phyloP scores from a whole-genome alignment of 2,329 filamentous ascomycete genomes.

The Fonsecaea nubica region DNA sequence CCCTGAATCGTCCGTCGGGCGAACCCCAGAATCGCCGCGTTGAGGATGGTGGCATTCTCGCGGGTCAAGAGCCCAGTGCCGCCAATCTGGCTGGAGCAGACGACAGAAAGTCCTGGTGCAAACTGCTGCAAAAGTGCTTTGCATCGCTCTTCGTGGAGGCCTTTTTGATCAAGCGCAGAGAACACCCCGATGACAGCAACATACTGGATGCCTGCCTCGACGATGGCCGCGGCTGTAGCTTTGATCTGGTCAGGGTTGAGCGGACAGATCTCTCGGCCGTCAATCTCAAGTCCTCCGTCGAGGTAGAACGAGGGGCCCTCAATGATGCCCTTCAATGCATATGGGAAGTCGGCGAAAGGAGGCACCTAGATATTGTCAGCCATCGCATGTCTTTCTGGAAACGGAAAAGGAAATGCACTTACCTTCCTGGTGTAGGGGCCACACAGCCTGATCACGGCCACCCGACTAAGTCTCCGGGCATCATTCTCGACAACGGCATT shows the following conservation, averaged over 20 bases:
- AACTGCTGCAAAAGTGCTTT: constrained; percentile 48
- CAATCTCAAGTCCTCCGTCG: constrained; percentile 58
- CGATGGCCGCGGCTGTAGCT: constrained; percentile 45
- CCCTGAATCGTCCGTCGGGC: constrained; percentile 63
- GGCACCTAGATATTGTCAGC: constrained; percentile 44
- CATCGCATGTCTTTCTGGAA: background rate
- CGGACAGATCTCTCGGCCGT: constrained; percentile 54
- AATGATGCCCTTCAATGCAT: constrained; percentile 50
- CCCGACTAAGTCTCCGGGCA: constrained; percentile 51
- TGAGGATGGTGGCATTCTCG: constrained; percentile 70
- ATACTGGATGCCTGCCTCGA: constrained; percentile 46
- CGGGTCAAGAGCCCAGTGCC: constrained; percentile 60
- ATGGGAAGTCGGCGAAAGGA: constrained; percentile 57
- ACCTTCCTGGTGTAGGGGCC: constrained; percentile 53
- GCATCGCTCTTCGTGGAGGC: constrained; percentile 51
- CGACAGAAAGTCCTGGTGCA: constrained; percentile 47
- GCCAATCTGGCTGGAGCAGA: constrained; percentile 55
- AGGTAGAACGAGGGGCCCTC: constrained; percentile 53
- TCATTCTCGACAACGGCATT: constrained; percentile 59
- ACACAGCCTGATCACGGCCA: constrained; percentile 57
- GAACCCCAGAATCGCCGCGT: constrained; percentile 66
- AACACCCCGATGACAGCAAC: constrained; percentile 57
- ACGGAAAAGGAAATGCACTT: constrained; percentile 6
- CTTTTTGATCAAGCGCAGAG: constrained; percentile 54
- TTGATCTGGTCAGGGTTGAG: constrained; percentile 51